Conservation (phyloP, 768 basidiomycete genomes). For the Tulasnella sp. region DNA sequence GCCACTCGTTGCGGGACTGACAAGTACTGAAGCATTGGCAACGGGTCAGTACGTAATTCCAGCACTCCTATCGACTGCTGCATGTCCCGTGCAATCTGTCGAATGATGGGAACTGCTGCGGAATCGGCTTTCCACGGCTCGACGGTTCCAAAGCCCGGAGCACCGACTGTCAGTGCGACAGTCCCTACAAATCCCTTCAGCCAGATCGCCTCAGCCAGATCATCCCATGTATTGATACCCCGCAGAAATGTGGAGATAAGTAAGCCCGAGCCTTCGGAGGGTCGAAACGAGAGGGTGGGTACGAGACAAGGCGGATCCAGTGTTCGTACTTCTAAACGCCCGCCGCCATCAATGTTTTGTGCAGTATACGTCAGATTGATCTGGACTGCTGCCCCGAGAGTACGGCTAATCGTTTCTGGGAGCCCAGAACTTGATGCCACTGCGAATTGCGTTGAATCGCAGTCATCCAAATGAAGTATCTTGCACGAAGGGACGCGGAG, state of each 20-base stretch:
- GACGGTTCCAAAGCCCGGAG: background rate
- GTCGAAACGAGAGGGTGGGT: background rate
- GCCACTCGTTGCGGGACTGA: background rate
- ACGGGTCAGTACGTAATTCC: background rate
- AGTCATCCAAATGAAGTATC: background rate
- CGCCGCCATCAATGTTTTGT: background rate
- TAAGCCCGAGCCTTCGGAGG: background rate
- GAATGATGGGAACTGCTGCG: background rate
- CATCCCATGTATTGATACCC: background rate
- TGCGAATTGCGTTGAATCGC: background rate
- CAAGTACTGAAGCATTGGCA: background rate
- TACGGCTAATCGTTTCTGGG: background rate
- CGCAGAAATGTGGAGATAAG: background rate
- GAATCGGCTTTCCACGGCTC: background rate
- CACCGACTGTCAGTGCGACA: background rate
- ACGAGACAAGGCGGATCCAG: background rate
- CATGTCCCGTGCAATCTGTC: background rate
- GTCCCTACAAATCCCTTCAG: background rate
- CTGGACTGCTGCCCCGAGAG: background rate
- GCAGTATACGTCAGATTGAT: background rate
- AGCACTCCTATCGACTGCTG: background rate
- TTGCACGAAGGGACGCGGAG: background rate
- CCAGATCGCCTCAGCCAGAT: background rate
- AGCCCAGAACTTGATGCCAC: background rate
- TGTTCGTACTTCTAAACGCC: background rate